These are phyloP conservation scores for Sarcodon aspratus DNA, from an alignment of 768 basidiomycete genomes.

Conservation along the genomic window DNA sequence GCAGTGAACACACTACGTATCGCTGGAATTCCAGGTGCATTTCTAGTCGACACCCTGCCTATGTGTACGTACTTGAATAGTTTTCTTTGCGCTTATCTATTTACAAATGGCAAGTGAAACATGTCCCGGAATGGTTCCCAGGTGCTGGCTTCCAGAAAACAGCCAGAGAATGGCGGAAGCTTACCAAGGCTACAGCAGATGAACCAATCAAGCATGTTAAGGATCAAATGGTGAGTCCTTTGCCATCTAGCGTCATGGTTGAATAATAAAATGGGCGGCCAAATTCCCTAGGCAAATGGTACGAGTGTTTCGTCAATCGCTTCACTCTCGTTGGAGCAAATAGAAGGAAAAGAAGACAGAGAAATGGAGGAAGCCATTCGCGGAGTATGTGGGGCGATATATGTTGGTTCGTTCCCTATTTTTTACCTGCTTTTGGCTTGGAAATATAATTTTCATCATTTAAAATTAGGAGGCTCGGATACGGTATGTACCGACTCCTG, in stretches of 20 bases:
- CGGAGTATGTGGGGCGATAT: constrained; percentile 79
- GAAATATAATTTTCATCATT: neutral
- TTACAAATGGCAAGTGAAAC: constrained; percentile 14
- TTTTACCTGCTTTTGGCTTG: neutral
- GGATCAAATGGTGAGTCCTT: constrained; percentile 16
- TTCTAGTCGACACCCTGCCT: constrained; percentile 20
- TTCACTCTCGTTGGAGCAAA: constrained; percentile 40
- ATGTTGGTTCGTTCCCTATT: constrained; percentile 25
- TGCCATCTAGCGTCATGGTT: constrained; percentile 9
- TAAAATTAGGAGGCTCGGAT: constrained; percentile 37
- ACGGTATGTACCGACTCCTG: constrained; percentile 29
- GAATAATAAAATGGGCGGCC: constrained; percentile 1
- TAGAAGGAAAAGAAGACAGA: constrained; percentile 17
- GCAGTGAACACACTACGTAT: constrained; percentile 12
- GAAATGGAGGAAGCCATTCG: constrained; percentile 57
- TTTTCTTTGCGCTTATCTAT: neutral
- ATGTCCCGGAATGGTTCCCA: constrained; percentile 28
- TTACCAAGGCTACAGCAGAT: constrained; percentile 6
- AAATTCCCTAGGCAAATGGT: constrained; percentile 21
- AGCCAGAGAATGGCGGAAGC: constrained; percentile 16
- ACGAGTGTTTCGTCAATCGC: constrained; percentile 27
- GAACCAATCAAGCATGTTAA: constrained; percentile 21
- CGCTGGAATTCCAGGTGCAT: constrained; percentile 19
- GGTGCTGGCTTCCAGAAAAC: constrained; percentile 23
- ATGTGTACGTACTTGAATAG: constrained; percentile 6